A percentile compares a stretch with the other conserved stretches of the same genome.
phyloP scores from a whole-genome alignment of 2,329 filamentous ascomycete genomes.

The Leptographium procerum region DNA sequence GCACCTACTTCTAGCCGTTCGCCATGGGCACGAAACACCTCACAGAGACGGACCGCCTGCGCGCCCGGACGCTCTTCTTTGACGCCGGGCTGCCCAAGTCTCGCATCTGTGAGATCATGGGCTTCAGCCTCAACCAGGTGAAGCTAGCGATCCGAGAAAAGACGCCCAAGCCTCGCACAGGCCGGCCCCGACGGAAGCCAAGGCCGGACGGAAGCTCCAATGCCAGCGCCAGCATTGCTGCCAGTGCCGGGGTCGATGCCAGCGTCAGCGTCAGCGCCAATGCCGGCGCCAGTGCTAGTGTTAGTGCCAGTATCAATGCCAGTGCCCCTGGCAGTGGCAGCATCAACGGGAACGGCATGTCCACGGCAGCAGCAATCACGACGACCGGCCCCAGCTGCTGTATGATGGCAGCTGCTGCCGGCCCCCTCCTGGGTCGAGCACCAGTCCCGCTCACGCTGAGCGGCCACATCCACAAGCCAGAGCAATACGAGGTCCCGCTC shows the following conservation, averaged over 20 bases:
- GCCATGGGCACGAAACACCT: slow-evolving; percentile 14
- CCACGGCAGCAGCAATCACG: neutral
- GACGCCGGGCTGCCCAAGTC: slow-evolving; percentile 11
- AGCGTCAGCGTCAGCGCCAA: neutral
- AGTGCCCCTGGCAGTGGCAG: neutral
- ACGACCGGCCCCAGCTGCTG: neutral
- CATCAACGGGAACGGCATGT: neutral
- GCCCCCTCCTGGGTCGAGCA: neutral
- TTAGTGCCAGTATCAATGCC: neutral
- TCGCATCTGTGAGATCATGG: slow-evolving; percentile 12
- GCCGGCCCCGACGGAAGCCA: slow-evolving; percentile 9
- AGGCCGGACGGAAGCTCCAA: neutral
- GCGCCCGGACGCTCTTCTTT: slow-evolving; percentile 12
- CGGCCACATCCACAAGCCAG: neutral
- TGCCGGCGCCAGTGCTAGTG: neutral
- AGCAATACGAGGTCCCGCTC: neutral
- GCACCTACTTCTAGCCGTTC: neutral
- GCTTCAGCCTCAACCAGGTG: slow-evolving; percentile 13
- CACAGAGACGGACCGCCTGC: slow-evolving; percentile 12
- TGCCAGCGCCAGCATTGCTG: neutral
- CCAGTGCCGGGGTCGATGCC: neutral
- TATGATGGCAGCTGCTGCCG: neutral
- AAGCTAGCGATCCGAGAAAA: slow-evolving; percentile 13
- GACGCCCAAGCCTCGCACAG: slow-evolving; percentile 11
- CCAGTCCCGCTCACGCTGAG: neutral